phyloP scores from a whole-genome alignment of 768 basidiomycete species.

The Coprinopsis marcescibilis region DNA sequence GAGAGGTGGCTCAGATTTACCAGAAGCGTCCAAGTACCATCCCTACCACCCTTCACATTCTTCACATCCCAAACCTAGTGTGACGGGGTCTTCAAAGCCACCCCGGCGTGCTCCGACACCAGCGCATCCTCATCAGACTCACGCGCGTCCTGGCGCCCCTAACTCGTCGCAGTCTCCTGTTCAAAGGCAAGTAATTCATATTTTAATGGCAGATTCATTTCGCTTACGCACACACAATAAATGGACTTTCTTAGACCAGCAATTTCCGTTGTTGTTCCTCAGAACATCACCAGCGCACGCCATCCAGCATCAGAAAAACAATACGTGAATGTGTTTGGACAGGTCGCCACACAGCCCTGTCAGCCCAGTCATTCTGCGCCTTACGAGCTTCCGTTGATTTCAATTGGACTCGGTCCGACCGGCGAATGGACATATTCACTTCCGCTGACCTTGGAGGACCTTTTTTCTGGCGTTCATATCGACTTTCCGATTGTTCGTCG shows the following conservation, averaged over 20 bases:
- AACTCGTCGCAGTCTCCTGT: neutral
- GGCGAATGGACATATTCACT: slow-evolving; percentile 70
- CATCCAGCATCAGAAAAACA: slow-evolving; percentile 6
- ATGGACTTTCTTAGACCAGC: slow-evolving; percentile 8
- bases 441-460: slow-evolving; percentile 53
- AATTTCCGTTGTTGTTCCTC: slow-evolving; percentile 10
- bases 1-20: slow-evolving; percentile 11
- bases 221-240: neutral
- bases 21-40: slow-evolving; percentile 7
- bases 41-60: slow-evolving; percentile 3
- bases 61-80: slow-evolving; percentile 5
- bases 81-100: slow-evolving; percentile 3
- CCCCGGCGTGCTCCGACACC: slow-evolving; percentile 4
- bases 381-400: slow-evolving; percentile 33
- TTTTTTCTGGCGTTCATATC: slow-evolving; percentile 50
- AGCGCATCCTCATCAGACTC: slow-evolving; percentile 1
- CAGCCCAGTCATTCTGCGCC: slow-evolving; percentile 17
- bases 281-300: slow-evolving; percentile 3
- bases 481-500: slow-evolving; percentile 57
- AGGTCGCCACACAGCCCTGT: slow-evolving; percentile 6
- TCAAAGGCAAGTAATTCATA: slow-evolving; percentile 6
- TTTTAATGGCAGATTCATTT: neutral
- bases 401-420: slow-evolving; percentile 36
- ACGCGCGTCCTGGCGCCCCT: neutral
- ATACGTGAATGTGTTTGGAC: slow-evolving; percentile 7